A percentile compares a stretch with the other conserved stretches of the same genome.
Conservation (phyloP, 1,284 basidiomycete species). For the Pseudozyma flocculosa region DNA sequence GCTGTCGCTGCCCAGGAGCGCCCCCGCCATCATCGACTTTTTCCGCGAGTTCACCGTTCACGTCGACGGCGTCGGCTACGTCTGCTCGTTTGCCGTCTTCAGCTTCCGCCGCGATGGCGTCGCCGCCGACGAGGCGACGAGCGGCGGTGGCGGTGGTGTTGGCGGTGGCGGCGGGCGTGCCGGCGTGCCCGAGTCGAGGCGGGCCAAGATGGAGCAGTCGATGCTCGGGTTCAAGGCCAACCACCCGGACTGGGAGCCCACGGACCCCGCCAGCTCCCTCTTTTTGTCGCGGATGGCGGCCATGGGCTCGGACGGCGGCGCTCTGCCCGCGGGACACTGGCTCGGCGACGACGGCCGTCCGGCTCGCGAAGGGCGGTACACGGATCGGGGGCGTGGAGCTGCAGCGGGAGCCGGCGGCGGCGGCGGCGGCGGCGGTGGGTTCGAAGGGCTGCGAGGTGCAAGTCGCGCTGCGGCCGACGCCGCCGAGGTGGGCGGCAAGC, state of each 20-base stretch:
- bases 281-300: constrained; percentile 65
- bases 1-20: constrained; percentile 83
- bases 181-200: constrained; percentile 9
- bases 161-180: background rate
- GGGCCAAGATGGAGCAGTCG: constrained; percentile 80
- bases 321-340: too few relatives aligned
- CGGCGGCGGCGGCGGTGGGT: too few relatives aligned
- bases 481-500: background rate
- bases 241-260: constrained; percentile 90
- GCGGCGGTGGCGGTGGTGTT: too few relatives aligned
- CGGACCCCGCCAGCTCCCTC: constrained; percentile 78
- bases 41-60: constrained; percentile 77
- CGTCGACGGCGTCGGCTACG: constrained; percentile 91
- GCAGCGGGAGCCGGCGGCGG: too few relatives aligned
- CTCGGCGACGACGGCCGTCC: too few relatives aligned
- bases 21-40: constrained; percentile 62
- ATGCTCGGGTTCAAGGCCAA: constrained; percentile 89
- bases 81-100: constrained; percentile 97
- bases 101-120: constrained; percentile 73
- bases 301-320: background rate
- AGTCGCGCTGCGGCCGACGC: too few relatives aligned
- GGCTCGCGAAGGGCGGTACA: too few relatives aligned
- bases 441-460: too few relatives aligned
- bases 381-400: too few relatives aligned
- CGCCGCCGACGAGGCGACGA: background rate